Evolutionary conservation across 371 early-diverging fungal genomes (phyloP).

Genomic region (Mortierella sp.): DNA sequence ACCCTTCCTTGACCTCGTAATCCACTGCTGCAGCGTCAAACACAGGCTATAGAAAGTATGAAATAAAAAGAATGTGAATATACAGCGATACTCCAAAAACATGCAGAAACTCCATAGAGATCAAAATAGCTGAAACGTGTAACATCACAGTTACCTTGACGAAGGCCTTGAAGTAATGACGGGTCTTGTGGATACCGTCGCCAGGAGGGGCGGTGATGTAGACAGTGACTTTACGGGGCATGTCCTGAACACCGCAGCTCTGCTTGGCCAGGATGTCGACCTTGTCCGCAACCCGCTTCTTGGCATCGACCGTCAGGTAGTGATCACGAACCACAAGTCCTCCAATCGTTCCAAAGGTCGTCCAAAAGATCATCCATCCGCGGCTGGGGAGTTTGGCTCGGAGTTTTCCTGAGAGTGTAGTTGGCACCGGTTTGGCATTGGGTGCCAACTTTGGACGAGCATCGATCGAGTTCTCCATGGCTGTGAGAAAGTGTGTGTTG

Average conservation of each 20-base stretch:
- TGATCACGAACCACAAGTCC: conserved; percentile 70
- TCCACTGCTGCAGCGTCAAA: conserved; percentile 78
- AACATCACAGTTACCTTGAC: conserved; percentile 66
- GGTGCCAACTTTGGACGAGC: conserved; percentile 13
- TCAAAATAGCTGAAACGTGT: neutral
- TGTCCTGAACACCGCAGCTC: conserved; percentile 73
- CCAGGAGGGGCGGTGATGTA: conserved; percentile 77
- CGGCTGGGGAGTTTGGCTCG: conserved; percentile 56
- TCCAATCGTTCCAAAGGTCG: conserved; percentile 62
- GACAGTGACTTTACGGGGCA: conserved; percentile 76
- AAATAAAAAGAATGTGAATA: too few relatives aligned
- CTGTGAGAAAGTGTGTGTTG: neutral
- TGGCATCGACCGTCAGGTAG: conserved; percentile 63
- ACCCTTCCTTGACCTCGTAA: conserved; percentile 76
- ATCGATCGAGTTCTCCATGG: conserved; percentile 17
- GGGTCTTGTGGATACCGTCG: conserved; percentile 76
- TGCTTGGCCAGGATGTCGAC: conserved; percentile 71
- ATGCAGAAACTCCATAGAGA: neutral
- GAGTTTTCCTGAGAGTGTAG: conserved; percentile 47
- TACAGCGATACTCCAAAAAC: neutral
- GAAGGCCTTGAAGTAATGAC: conserved; percentile 74
- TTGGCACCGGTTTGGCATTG: conserved; percentile 22
- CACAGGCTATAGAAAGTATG: conserved; percentile 67
- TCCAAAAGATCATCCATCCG: conserved; percentile 70
- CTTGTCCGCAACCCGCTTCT: conserved; percentile 61